Evolutionary conservation across 129 eudicot genomes (phyloP).

Genomic region (Rutidosis leptorrhynchoides): DNA sequence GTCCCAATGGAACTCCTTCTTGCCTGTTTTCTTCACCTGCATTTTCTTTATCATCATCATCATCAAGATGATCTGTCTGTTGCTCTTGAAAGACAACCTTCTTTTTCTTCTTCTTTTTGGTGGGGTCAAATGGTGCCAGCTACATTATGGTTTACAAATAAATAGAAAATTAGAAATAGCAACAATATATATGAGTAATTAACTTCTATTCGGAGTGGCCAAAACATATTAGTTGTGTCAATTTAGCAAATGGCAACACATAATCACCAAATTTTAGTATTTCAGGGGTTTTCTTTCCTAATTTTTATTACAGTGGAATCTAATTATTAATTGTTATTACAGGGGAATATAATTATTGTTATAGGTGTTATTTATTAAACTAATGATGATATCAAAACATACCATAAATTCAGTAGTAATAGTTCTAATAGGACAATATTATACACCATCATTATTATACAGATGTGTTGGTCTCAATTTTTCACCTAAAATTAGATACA

Average conservation of each 20-base stretch:
- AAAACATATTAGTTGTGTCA: background rate
- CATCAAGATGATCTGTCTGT: conserved; percentile 55
- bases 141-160: conserved; percentile 23
- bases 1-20: conserved; percentile 69
- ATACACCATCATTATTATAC: too few species aligned
- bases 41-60: conserved; percentile 67
- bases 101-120: conserved; percentile 95
- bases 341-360: too few species aligned
- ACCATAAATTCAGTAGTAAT: too few species aligned
- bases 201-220: background rate
- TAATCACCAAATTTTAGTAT: too few species aligned
- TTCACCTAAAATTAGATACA: too few species aligned
- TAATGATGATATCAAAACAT: too few species aligned
- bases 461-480: too few species aligned
- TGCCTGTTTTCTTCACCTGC: conserved; percentile 58
- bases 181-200: background rate
- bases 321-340: too few species aligned
- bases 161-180: background rate
- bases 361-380: too few species aligned
- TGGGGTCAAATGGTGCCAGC: conserved; percentile 78
- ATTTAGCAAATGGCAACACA: background rate
- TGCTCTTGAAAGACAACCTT: conserved; percentile 76
- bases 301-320: too few species aligned
- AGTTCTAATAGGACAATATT: too few species aligned
- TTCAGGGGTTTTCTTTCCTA: too few species aligned